Conservation (phyloP, 2,329 filamentous ascomycete genomes). For the Oidium heveae region DNA sequence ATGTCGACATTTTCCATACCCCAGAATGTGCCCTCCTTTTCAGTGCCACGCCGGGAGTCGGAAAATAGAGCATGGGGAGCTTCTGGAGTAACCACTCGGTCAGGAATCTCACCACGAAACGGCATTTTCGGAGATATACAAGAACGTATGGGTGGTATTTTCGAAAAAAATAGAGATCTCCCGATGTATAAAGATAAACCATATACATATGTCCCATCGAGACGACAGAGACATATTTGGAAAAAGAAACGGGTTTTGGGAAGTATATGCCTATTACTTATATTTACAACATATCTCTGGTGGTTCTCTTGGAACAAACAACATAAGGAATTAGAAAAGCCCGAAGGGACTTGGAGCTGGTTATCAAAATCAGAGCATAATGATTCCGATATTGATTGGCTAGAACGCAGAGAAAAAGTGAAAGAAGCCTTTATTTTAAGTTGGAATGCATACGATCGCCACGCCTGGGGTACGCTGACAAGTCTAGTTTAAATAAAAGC, state of each 20-base stretch:
- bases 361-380: constrained; percentile 23
- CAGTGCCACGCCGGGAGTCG: constrained; percentile 33
- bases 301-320: background rate
- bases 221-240: constrained; percentile 23
- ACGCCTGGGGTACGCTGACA: constrained; percentile 55
- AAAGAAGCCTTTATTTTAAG: constrained; percentile 76
- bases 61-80: constrained; percentile 43
- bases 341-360: constrained; percentile 30
- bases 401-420: constrained; percentile 50
- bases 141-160: constrained; percentile 29
- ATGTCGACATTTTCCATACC: constrained; percentile 26
- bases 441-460: constrained; percentile 77
- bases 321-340: constrained; percentile 5
- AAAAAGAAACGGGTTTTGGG: constrained; percentile 25
- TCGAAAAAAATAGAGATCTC: constrained; percentile 33
- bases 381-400: constrained; percentile 38
- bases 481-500: background rate
- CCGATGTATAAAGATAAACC: constrained; percentile 99
- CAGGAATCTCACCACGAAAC: constrained; percentile 7
- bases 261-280: background rate
- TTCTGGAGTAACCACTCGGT: constrained; percentile 20
- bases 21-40: constrained; percentile 43
- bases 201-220: constrained; percentile 39
- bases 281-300: background rate
- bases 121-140: constrained; percentile 19